Percentiles rank a stretch among this genome's conserved stretches.
phyloP scores from a whole-genome alignment of 2,329 filamentous ascomycete species.

The Huntiella moniliformis region DNA sequence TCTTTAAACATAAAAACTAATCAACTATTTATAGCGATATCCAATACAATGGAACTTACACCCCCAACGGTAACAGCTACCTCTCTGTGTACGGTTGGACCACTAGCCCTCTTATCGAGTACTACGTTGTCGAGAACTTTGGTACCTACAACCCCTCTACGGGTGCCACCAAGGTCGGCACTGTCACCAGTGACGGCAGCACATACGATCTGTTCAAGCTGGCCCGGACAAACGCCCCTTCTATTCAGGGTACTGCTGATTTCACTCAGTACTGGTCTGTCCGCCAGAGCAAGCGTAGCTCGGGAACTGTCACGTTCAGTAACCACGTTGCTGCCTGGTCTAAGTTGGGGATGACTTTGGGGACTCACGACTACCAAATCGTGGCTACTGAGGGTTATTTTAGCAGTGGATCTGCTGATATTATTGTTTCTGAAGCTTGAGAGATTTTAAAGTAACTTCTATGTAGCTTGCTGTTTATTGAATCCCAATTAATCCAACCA shows the following conservation, averaged over 20 bases:
- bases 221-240: conserved; percentile 24
- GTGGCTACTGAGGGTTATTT: conserved; percentile 35
- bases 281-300: conserved; percentile 27
- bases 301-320: conserved; percentile 29
- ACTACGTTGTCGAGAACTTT: conserved; percentile 22
- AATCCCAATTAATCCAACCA: too few species aligned
- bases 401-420: conserved; percentile 28
- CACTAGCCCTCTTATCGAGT: conserved; percentile 20
- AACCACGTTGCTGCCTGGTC: conserved; percentile 36
- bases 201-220: conserved; percentile 22
- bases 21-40: conserved; percentile 11
- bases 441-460: too few species aligned
- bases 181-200: conserved; percentile 20
- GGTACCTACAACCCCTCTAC: conserved; percentile 21
- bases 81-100: conserved; percentile 24
- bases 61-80: conserved; percentile 19
- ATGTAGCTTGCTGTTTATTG: too few species aligned
- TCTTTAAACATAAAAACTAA: neutral
- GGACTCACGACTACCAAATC: conserved; percentile 33
- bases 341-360: conserved; percentile 27
- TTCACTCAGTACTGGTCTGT: conserved; percentile 37
- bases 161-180: conserved; percentile 18
- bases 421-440: conserved; percentile 21
- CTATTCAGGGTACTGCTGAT: conserved; percentile 28
- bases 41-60: conserved; percentile 17